A percentile compares a stretch with the other conserved stretches of the same genome.
Conservation (phyloP, 2,329 filamentous ascomycete species). For the Aspergillus sp. region DNA sequence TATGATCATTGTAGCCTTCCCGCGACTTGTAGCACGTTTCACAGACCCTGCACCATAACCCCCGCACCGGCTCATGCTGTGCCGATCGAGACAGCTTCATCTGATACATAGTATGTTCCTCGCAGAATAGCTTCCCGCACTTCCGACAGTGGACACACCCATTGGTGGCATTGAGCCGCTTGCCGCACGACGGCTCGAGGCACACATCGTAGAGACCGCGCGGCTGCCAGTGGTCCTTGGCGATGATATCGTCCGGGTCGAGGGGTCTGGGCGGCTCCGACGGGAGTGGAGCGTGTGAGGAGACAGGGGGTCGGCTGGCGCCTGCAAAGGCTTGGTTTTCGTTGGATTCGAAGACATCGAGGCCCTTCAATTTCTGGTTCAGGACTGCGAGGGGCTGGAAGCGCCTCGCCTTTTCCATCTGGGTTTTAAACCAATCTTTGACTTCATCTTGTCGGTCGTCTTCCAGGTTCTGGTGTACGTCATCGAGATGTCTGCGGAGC, state of each 20-base stretch:
- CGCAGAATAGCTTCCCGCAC: conserved; percentile 91
- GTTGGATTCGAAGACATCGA: conserved; percentile 94
- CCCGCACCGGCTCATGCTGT: conserved; percentile 82
- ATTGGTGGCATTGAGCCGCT: conserved; percentile 72
- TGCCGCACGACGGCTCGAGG: conserved; percentile 82
- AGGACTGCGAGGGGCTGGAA: conserved; percentile 89
- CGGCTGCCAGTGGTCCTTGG: conserved; percentile 84
- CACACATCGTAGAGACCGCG: conserved; percentile 73
- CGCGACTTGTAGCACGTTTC: conserved; percentile 99
- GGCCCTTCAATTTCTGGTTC: conserved; percentile 88
- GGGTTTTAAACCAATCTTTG: conserved; percentile 94
- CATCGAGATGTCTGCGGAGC: conserved; percentile 69
- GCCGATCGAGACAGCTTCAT: conserved; percentile 94
- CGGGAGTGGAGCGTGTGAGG: conserved; percentile 18
- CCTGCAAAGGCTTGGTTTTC: conserved; percentile 55
- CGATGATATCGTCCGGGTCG: conserved; percentile 90
- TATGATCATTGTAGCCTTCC: conserved; percentile 90
- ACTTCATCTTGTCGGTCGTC: conserved; percentile 89
- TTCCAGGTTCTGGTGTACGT: conserved; percentile 84
- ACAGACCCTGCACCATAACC: conserved; percentile 91
- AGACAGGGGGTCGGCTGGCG: conserved; percentile 32
- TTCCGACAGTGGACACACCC: conserved; percentile 90
- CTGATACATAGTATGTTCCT: conserved; percentile 98
- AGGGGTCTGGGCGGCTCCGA: conserved; percentile 41
- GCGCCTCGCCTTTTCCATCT: conserved; percentile 87